Percentiles rank a stretch among this genome's conserved stretches.
These are phyloP conservation scores for Rosa hybrid DNA, from an alignment of 331 rosid genomes.

Conservation along the genomic window DNA sequence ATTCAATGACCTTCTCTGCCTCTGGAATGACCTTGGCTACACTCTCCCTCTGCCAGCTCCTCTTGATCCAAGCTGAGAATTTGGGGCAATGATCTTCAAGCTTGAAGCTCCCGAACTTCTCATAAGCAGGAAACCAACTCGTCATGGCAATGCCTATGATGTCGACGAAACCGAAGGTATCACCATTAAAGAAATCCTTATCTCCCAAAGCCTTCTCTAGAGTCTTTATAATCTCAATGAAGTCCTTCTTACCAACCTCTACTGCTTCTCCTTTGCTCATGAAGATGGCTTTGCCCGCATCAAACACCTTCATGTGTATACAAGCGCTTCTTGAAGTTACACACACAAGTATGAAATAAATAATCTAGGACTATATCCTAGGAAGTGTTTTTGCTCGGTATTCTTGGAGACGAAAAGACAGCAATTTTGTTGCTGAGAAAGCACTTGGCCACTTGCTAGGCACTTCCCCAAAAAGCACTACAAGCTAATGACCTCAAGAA, in stretches of 20 bases:
- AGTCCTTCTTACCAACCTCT: constrained; percentile 52
- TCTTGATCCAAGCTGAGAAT: constrained; percentile 63
- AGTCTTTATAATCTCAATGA: constrained; percentile 53
- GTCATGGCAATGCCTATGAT: constrained; percentile 46
- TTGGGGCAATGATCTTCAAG: constrained; percentile 58
- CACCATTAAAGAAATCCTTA: constrained; percentile 57
- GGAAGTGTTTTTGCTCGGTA: too few species aligned
- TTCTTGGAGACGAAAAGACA: too few species aligned
- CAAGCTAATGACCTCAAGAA: not conserved
- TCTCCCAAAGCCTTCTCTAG: constrained; percentile 64
- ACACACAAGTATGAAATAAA: not conserved
- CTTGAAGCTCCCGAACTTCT: constrained; percentile 57
- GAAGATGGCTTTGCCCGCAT: constrained; percentile 49
- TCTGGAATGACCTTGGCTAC: constrained; percentile 52
- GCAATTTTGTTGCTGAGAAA: too few species aligned
- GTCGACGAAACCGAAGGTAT: constrained; percentile 61
- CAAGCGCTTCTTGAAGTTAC: not conserved
- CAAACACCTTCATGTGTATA: constrained; percentile 40
- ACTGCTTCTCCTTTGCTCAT: constrained; percentile 55
- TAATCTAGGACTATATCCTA: not conserved
- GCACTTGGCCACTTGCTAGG: not conserved
- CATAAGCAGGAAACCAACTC: constrained; percentile 67
- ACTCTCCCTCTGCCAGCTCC: constrained; percentile 41
- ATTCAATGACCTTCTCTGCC: constrained; percentile 49
- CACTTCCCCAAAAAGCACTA: not conserved